These are phyloP conservation scores for Epithemia pelagica DNA, from an alignment of 108 stramenopile genomes.

Conservation along the genomic window DNA sequence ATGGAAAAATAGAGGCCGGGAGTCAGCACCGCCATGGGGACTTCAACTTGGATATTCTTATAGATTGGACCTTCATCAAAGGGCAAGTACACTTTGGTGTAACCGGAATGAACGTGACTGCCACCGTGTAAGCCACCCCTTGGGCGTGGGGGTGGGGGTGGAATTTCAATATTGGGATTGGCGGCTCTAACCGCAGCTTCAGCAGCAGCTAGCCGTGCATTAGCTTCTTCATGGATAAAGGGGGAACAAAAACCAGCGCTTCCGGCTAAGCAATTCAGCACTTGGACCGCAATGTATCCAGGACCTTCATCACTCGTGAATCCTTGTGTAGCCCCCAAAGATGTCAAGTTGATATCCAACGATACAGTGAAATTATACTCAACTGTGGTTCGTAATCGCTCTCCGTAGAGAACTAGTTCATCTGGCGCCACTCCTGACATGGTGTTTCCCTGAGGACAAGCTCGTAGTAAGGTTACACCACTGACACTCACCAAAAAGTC, in stretches of 20 bases:
- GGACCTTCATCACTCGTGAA: conserved; percentile 12
- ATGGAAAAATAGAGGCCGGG: conserved; percentile 20
- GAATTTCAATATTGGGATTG: conserved; percentile 5
- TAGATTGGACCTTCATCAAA: neutral
- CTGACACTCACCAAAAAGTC: neutral
- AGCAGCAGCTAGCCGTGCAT: neutral
- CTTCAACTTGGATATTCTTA: neutral
- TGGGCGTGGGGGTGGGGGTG: neutral
- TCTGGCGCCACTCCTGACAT: neutral
- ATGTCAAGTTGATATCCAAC: conserved; percentile 3
- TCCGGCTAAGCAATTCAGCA: conserved; percentile 1
- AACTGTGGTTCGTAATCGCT: conserved; percentile 9
- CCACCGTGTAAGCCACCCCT: conserved; percentile 13
- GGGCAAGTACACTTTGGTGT: conserved; percentile 5
- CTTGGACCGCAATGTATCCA: conserved; percentile 10
- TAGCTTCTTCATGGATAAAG: conserved; percentile 23
- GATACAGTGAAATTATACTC: conserved; percentile 9
- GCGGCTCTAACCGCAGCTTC: neutral
- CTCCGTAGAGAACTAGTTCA: neutral
- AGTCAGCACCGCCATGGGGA: conserved; percentile 9
- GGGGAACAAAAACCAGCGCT: conserved; percentile 23
- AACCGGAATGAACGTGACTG: conserved; percentile 15
- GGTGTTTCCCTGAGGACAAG: neutral
- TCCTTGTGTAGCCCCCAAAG: conserved; percentile 1
- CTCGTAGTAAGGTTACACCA: neutral